phyloP scores from a whole-genome alignment of 768 basidiomycete genomes.

The Mycena metata region DNA sequence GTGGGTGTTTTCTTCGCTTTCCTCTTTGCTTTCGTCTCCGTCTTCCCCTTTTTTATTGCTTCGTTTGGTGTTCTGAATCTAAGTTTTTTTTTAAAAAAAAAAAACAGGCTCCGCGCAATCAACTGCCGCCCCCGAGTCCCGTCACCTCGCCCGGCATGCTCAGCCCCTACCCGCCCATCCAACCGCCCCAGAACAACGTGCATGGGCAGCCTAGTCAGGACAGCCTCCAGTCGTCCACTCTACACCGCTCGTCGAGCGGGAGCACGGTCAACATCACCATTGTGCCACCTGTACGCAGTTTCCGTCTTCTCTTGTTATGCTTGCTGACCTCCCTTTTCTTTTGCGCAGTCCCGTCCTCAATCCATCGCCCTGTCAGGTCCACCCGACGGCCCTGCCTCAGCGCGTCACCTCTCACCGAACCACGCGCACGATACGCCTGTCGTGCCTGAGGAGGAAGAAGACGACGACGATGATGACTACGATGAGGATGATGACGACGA shows the following conservation, averaged over 20 bases:
- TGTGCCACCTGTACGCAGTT: constrained; percentile 9
- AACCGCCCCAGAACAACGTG: constrained; percentile 11
- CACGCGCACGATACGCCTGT: constrained; percentile 6
- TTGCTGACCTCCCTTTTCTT: not conserved
- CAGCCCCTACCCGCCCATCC: constrained; percentile 18
- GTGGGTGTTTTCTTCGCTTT: constrained; percentile 3
- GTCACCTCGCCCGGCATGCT: constrained; percentile 24
- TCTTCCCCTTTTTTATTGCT: not conserved
- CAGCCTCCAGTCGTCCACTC: constrained; percentile 24
- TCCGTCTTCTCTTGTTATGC: not conserved
- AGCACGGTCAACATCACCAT: constrained; percentile 31
- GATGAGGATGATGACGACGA: constrained; percentile 2
- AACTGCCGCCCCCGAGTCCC: constrained; percentile 27
- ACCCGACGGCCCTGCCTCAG: not conserved
- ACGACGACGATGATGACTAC: constrained; percentile 14
- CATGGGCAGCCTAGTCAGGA: constrained; percentile 18
- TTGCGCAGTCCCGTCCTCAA: constrained; percentile 20
- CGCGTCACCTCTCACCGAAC: constrained; percentile 27
- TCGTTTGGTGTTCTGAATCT: not conserved
- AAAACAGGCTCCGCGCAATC: constrained; percentile 21
- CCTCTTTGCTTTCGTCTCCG: not conserved
- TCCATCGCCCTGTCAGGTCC: constrained; percentile 1
- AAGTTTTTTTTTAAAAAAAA: not conserved
- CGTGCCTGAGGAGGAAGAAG: constrained; percentile 27
- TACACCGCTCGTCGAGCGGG: too few species aligned